Percentiles rank a stretch among this genome's conserved stretches.
Conservation (phyloP, 1,139 yeast species). For the Casaregolazyma lundiana region DNA sequence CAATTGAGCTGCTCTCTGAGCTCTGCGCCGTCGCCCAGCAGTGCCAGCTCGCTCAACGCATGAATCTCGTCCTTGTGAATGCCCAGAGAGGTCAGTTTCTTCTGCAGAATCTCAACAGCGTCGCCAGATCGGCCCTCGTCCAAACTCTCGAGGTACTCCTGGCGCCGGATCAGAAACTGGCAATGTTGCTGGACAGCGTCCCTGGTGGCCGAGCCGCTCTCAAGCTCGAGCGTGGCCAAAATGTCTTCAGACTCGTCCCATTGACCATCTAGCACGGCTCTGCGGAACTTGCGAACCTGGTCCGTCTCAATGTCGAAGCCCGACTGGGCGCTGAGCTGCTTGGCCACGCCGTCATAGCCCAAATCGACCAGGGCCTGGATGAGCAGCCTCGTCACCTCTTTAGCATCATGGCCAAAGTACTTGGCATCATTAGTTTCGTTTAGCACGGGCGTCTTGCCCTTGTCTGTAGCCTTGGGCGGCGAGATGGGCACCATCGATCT, state of each 20-base stretch:
- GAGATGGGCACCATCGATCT: slow-evolving; percentile 9
- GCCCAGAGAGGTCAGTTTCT: slow-evolving; percentile 17
- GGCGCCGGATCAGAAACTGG: slow-evolving; percentile 32
- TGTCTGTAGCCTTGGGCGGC: slow-evolving; percentile 4
- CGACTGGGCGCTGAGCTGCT: slow-evolving; percentile 40
- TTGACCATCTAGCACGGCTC: slow-evolving; percentile 39
- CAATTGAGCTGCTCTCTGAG: slow-evolving; percentile 33
- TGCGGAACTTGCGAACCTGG: slow-evolving; percentile 39
- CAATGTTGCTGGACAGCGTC: slow-evolving; percentile 21
- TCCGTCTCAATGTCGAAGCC: slow-evolving; percentile 34
- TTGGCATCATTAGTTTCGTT: background rate
- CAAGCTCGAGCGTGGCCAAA: slow-evolving; percentile 32
- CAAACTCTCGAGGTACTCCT: slow-evolving; percentile 33
- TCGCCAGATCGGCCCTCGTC: slow-evolving; percentile 29
- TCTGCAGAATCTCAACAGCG: slow-evolving; percentile 45
- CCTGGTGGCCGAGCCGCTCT: slow-evolving; percentile 6
- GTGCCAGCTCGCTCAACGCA: slow-evolving; percentile 34
- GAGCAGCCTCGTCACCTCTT: slow-evolving; percentile 46
- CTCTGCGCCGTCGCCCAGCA: slow-evolving; percentile 35
- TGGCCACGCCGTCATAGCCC: slow-evolving; percentile 42
- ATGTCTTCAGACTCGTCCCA: slow-evolving; percentile 40
- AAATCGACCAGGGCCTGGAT: slow-evolving; percentile 47
- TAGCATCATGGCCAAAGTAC: slow-evolving; percentile 30
- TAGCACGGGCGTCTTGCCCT: background rate
- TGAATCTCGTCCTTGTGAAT: slow-evolving; percentile 28